Evolutionary conservation across 2,329 filamentous ascomycete species (phyloP), one percentile per base, ranked within the genome.

Genomic region (Penicillium sp.): DNA sequence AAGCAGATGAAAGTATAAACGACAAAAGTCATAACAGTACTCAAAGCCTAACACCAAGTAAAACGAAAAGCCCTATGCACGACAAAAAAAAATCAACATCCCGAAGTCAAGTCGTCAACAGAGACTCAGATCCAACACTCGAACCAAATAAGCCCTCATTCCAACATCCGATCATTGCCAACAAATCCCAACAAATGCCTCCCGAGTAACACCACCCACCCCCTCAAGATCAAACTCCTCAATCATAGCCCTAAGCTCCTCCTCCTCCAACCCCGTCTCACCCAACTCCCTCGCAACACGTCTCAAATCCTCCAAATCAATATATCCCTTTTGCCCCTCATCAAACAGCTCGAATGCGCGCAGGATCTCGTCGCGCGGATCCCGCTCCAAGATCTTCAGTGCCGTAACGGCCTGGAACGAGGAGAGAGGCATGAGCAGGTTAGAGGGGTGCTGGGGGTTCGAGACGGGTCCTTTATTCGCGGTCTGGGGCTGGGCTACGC

Each of bases 141-240:
- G 23, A 23, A 23, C 23, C 23, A 23, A 23, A 23, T 23, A 32
- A 26, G 32, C 19, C 30, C 35, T 27, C 35, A n/a, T n/a, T 42
- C 38, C 19, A 13, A 53, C 43, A 10, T n/a, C 30, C 38, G 49
- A 51, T 75, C 64, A 79, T 64, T 79, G 77, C 71, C 86, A 75
- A 70, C 84, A 87, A 61, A 87, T 87, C n/a, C 81, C 80, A 63
- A 87, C 77, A 75, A 87, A 87, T 55, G 84, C 84, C 55, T 87
- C 84, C 64, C 81, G 71, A 44, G 78, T 81, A 61, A 87, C 85
- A 53, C 81, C 91, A 10, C 92, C 92, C 64, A 96, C 95, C 1
- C 91, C 93, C 69, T 96, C 90, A 61, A 97, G 81, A 77, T 99
- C 94, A 77, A 97, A 95, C 74, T 97, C 93, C 68, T 97, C 91